Evolutionary conservation across 768 basidiomycete species (phyloP).

Genomic region (Lactarius trivialis): DNA sequence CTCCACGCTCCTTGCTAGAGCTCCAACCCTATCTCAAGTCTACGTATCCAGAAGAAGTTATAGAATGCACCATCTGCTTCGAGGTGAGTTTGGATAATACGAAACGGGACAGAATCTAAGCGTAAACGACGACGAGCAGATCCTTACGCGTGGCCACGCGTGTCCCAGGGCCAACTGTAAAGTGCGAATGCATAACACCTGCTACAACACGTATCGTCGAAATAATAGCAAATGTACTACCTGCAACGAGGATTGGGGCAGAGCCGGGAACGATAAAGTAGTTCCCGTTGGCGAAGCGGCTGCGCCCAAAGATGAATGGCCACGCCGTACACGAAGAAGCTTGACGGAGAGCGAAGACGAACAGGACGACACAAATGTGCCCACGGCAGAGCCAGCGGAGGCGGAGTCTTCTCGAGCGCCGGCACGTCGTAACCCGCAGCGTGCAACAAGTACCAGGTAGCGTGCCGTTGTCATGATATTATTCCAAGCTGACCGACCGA

Average conservation of each 20-base stretch:
- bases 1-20: conserved; percentile 68
- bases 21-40: conserved; percentile 66
- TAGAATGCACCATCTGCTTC: conserved; percentile 69
- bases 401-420: conserved; percentile 8
- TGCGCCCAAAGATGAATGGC: conserved; percentile 19
- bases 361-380: conserved; percentile 26
- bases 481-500: neutral
- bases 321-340: conserved; percentile 19
- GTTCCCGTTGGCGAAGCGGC: conserved; percentile 55
- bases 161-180: conserved; percentile 61
- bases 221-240: conserved; percentile 43
- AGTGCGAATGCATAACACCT: conserved; percentile 56
- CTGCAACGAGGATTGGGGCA: conserved; percentile 57
- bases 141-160: conserved; percentile 60
- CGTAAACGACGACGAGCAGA: conserved; percentile 34
- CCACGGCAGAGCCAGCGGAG: neutral
- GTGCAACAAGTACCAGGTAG: conserved; percentile 6
- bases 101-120: neutral
- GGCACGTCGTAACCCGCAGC: conserved; percentile 3
- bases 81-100: conserved; percentile 40
- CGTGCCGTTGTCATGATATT: neutral
- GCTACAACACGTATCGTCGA: conserved; percentile 48
- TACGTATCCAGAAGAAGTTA: conserved; percentile 61
- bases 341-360: conserved; percentile 45
- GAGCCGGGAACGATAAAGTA: conserved; percentile 41